A percentile compares a stretch with the other conserved stretches of the same genome.
Conservation (phyloP, 306 rosid species). For the Vigna hirtella region DNA sequence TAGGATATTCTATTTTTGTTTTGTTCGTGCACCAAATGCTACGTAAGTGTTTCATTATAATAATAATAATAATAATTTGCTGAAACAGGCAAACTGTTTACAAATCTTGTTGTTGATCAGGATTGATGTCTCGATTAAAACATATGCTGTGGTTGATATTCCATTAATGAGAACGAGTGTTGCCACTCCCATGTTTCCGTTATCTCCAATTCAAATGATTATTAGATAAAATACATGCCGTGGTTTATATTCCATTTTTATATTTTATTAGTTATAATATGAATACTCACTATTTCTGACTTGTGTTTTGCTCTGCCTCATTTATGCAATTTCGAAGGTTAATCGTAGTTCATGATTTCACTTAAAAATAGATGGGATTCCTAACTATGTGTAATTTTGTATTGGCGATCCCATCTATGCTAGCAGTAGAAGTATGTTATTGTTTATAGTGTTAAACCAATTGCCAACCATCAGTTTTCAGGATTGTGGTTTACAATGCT, state of each 20-base stretch:
- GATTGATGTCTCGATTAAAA: background rate
- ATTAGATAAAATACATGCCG: background rate
- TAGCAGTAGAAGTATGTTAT: background rate
- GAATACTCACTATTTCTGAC: background rate
- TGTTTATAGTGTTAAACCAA: background rate
- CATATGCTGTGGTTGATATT: slow-evolving; percentile 8
- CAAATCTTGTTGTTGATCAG: background rate
- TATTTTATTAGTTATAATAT: background rate
- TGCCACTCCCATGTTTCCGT: background rate
- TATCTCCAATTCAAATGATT: background rate
- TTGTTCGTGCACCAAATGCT: background rate
- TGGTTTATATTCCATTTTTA: too few species aligned
- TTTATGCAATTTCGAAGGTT: background rate
- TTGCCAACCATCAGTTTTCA: slow-evolving; percentile 6
- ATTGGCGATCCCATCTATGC: slow-evolving; percentile 2
- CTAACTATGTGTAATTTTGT: background rate
- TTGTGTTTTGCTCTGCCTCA: background rate
- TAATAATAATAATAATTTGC: background rate
- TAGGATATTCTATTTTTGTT: background rate
- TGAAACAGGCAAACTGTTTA: background rate
- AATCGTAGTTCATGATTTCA: background rate
- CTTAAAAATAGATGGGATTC: background rate
- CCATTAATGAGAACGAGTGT: background rate
- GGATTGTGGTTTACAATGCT: slow-evolving; percentile 21
- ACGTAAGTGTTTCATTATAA: background rate